Evolutionary conservation across 306 rosid species (phyloP).

Genomic region (Quercus dentata): DNA sequence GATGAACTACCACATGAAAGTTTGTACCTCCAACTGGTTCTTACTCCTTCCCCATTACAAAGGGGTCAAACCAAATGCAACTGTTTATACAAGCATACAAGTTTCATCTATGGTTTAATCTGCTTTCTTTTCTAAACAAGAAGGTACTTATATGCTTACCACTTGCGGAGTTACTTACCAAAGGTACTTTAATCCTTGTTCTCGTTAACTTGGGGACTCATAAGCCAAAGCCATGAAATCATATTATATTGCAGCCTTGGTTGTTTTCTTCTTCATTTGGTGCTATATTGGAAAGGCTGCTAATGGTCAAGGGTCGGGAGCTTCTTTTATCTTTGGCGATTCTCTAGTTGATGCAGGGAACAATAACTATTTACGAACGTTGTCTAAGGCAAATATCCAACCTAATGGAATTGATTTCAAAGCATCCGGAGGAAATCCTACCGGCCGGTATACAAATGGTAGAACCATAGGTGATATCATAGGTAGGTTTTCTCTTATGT

Average conservation of each 20-base stretch:
- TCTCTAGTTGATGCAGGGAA: conserved; percentile 95
- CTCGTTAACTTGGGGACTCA: neutral
- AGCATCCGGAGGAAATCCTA: conserved; percentile 75
- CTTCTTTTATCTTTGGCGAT: conserved; percentile 91
- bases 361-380: conserved; percentile 66
- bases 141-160: conserved; percentile 28
- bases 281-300: conserved; percentile 34
- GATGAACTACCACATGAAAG: conserved; percentile 67
- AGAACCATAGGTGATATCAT: conserved; percentile 89
- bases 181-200: conserved; percentile 13
- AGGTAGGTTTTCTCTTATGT: conserved; percentile 36
- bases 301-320: conserved; percentile 46
- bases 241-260: conserved; percentile 17
- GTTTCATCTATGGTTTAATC: conserved; percentile 20
- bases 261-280: conserved; percentile 20
- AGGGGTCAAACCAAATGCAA: conserved; percentile 64
- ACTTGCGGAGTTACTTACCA: neutral
- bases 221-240: conserved; percentile 9
- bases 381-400: conserved; percentile 74
- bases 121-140: neutral
- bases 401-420: conserved; percentile 91
- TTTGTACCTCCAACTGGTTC: conserved; percentile 2
- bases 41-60: neutral
- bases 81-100: conserved; percentile 35
- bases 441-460: conserved; percentile 91